A percentile compares a stretch with the other conserved stretches of the same genome.
Conservation (phyloP, 306 rosid species). For the Malus fusca region DNA sequence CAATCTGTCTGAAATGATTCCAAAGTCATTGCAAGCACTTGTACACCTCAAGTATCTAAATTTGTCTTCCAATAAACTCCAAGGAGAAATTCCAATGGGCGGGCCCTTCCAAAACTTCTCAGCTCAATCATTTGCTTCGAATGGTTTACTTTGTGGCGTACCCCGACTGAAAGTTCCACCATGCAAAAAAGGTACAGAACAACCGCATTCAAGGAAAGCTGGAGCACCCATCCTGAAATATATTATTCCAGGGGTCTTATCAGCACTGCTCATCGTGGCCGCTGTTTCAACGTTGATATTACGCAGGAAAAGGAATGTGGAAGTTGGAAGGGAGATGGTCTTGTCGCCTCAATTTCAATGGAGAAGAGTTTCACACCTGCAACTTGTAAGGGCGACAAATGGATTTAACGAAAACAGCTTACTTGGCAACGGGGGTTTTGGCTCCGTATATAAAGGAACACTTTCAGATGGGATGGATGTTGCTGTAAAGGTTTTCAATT, state of each 20-base stretch:
- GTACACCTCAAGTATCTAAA: background rate
- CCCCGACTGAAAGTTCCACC: background rate
- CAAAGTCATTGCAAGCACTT: conserved; percentile 8
- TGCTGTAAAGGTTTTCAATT: conserved; percentile 8
- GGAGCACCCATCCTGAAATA: background rate
- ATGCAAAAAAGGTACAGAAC: background rate
- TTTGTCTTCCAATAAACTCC: background rate
- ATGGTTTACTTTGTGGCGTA: conserved; percentile 14
- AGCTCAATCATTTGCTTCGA: conserved; percentile 17
- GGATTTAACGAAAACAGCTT: background rate
- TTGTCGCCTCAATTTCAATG: background rate
- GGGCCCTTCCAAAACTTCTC: conserved; percentile 12
- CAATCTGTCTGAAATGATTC: background rate
- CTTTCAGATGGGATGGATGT: conserved; percentile 4
- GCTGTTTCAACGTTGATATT: background rate
- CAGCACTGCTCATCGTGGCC: background rate
- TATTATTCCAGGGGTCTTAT: background rate
- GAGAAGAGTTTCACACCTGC: conserved; percentile 17
- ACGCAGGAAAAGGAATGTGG: background rate
- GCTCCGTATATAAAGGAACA: conserved; percentile 4
- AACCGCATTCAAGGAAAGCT: background rate
- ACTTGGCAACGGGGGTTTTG: conserved; percentile 11
- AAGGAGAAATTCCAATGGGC: conserved; percentile 19
- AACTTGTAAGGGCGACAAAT: conserved; percentile 12
- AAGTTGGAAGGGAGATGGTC: too few relatives aligned